A percentile compares a stretch with the other conserved stretches of the same genome.
These are phyloP conservation scores for Fonsecaea monophora DNA, from an alignment of 2,329 filamentous ascomycete genomes.

Conservation along the genomic window DNA sequence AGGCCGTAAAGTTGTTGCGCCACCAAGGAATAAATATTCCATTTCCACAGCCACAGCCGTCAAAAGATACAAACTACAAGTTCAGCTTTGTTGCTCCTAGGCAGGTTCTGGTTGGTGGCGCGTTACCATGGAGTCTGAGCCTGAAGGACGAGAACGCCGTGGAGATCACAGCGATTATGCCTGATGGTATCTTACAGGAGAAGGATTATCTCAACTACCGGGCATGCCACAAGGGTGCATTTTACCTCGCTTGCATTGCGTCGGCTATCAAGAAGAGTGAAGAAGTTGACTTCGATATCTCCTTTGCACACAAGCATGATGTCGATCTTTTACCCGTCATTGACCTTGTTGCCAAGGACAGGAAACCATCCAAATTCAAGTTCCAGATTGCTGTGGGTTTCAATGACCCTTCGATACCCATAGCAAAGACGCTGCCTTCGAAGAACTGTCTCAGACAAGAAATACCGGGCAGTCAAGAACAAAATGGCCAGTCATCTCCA, in stretches of 20 bases:
- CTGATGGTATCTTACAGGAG: constrained; percentile 78
- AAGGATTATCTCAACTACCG: constrained; percentile 94
- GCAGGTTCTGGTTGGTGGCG: constrained; percentile 86
- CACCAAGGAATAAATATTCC: constrained; percentile 76
- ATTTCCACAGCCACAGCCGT: constrained; percentile 80
- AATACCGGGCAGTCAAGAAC: constrained; percentile 25
- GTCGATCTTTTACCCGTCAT: constrained; percentile 78
- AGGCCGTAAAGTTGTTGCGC: constrained; percentile 72
- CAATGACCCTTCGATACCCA: constrained; percentile 71
- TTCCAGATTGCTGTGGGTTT: constrained; percentile 76
- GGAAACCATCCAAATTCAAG: constrained; percentile 46
- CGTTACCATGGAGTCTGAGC: constrained; percentile 79
- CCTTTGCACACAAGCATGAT: constrained; percentile 72
- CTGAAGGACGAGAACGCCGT: constrained; percentile 67
- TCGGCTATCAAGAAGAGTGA: constrained; percentile 69
- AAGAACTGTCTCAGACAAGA: constrained; percentile 71
- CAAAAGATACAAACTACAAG: constrained; percentile 79
- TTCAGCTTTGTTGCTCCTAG: constrained; percentile 77
- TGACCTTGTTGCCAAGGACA: constrained; percentile 48
- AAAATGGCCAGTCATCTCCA: constrained; percentile 63
- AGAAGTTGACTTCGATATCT: constrained; percentile 61
- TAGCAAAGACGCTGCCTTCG: constrained; percentile 71
- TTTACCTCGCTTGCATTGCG: constrained; percentile 84
- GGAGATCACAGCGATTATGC: constrained; percentile 89
- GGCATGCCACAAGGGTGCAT: constrained; percentile 93